Evolutionary conservation across 768 basidiomycete genomes (phyloP).

Genomic region (Royoungia palumana): DNA sequence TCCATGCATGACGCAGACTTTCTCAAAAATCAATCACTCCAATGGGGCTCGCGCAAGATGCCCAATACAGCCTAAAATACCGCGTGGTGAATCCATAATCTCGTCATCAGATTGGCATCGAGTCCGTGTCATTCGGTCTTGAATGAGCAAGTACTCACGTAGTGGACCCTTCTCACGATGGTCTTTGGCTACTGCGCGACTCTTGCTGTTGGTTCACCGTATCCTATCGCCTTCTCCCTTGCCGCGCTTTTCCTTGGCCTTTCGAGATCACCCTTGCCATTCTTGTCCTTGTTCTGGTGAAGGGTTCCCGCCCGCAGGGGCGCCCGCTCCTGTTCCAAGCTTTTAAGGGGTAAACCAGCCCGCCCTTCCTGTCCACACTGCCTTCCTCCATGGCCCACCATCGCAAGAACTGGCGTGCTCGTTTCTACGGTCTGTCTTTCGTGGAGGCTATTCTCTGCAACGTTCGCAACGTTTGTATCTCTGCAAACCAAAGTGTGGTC

Average conservation of each 20-base stretch:
- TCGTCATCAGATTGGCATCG: no score
- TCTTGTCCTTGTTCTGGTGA: slow-evolving; percentile 2
- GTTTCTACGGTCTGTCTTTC: slow-evolving; percentile 66
- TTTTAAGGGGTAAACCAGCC: slow-evolving; percentile 52
- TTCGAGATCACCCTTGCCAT: slow-evolving; percentile 6
- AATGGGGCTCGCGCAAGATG: no score
- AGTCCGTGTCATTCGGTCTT: no score
- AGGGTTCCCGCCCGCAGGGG: neutral
- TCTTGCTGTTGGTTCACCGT: slow-evolving; percentile 1
- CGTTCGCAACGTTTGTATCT: slow-evolving; percentile 80
- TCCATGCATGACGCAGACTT: no score
- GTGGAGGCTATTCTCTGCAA: slow-evolving; percentile 42
- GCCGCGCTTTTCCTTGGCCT: slow-evolving; percentile 6
- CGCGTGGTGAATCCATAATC: no score
- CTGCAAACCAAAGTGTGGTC: slow-evolving; percentile 60
- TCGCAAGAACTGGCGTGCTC: slow-evolving; percentile 63
- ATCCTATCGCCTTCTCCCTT: neutral
- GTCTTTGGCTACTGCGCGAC: neutral
- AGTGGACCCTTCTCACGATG: neutral
- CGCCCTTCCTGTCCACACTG: no score
- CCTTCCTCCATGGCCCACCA: slow-evolving; percentile 91
- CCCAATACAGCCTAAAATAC: no score
- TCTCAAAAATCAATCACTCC: no score
- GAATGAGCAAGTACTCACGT: no score
- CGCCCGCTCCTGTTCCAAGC: slow-evolving; percentile 11